These are phyloP conservation scores for Thoreauomyces humboldtii DNA, from an alignment of 192 early-diverging fungal species.

Conservation along the genomic window DNA sequence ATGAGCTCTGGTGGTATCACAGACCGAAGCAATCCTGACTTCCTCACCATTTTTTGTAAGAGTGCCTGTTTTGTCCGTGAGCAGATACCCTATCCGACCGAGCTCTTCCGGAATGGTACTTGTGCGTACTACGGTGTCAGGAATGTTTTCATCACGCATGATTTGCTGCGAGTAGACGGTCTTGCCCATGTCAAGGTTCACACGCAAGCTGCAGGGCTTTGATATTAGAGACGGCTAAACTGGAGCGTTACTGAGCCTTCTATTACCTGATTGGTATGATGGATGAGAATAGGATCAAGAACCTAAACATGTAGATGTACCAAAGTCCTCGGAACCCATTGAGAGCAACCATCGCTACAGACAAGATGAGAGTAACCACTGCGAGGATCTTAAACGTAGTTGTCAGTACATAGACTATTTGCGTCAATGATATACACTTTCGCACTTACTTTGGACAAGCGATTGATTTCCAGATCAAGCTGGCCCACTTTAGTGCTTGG, in stretches of 20 bases:
- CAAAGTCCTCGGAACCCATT: constrained; percentile 87
- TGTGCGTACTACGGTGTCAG: constrained; percentile 85
- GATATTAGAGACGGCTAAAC: not conserved
- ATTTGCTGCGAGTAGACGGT: constrained; percentile 87
- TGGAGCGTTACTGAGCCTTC: not conserved
- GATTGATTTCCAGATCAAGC: constrained; percentile 88
- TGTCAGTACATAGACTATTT: not conserved
- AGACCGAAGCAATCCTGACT: not conserved
- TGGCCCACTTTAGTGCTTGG: constrained; percentile 88
- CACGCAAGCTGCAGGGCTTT: constrained; percentile 61
- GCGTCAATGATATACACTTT: not conserved
- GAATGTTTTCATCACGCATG: constrained; percentile 81
- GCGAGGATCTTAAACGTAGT: constrained; percentile 76
- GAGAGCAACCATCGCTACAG: constrained; percentile 82
- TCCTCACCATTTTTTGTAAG: constrained; percentile 82
- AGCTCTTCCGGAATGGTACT: constrained; percentile 95
- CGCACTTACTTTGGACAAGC: constrained; percentile 80
- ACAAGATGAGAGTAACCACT: constrained; percentile 75
- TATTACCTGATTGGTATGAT: constrained; percentile 87
- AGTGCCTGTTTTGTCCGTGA: constrained; percentile 96
- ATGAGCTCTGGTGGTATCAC: too few relatives aligned
- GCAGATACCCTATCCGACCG: constrained; percentile 86
- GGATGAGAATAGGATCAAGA: constrained; percentile 91
- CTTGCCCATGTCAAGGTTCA: constrained; percentile 97
- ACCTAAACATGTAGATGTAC: constrained; percentile 89